Evolutionary conservation across 2,329 filamentous ascomycete species (phyloP).

Genomic region (Fusarium sp.): DNA sequence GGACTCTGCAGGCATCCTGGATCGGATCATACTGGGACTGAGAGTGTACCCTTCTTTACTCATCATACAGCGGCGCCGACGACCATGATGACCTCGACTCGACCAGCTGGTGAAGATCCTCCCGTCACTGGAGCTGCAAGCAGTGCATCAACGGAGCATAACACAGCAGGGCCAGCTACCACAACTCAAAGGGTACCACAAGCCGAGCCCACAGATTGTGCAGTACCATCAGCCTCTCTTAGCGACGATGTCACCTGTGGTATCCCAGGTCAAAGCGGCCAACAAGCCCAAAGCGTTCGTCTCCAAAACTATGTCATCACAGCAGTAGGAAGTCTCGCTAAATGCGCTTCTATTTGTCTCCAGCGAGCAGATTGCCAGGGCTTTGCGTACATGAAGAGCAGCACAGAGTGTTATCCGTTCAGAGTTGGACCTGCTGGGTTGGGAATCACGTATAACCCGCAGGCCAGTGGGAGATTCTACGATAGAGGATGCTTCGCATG

Average conservation of each 20-base stretch:
- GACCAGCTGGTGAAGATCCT: neutral
- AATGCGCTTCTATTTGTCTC: constrained; percentile 28
- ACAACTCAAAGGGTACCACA: neutral
- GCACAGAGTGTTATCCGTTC: constrained; percentile 22
- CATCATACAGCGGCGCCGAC: constrained; percentile 3
- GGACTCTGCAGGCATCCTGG: neutral
- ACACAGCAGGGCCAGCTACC: neutral
- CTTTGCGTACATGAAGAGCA: constrained; percentile 23
- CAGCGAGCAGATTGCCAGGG: constrained; percentile 22
- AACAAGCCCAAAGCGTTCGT: constrained; percentile 24
- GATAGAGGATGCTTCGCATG: constrained; percentile 34
- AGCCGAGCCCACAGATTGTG: constrained; percentile 15
- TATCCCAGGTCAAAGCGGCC: constrained; percentile 20
- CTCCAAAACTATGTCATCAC: constrained; percentile 23
- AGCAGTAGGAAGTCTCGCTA: constrained; percentile 25
- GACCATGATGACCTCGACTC: constrained; percentile 27
- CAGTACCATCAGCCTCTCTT: constrained; percentile 12
- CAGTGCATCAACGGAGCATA: neutral
- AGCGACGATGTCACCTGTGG: constrained; percentile 31
- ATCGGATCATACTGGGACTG: neutral
- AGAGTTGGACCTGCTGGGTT: constrained; percentile 9
- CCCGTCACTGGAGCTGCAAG: neutral
- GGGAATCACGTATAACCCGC: constrained; percentile 21
- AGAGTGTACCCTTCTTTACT: neutral
- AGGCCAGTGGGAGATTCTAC: constrained; percentile 15